These are phyloP conservation scores for Aspergillus eucalypticola DNA, from an alignment of 2,329 filamentous ascomycete species.

Conservation along the genomic window DNA sequence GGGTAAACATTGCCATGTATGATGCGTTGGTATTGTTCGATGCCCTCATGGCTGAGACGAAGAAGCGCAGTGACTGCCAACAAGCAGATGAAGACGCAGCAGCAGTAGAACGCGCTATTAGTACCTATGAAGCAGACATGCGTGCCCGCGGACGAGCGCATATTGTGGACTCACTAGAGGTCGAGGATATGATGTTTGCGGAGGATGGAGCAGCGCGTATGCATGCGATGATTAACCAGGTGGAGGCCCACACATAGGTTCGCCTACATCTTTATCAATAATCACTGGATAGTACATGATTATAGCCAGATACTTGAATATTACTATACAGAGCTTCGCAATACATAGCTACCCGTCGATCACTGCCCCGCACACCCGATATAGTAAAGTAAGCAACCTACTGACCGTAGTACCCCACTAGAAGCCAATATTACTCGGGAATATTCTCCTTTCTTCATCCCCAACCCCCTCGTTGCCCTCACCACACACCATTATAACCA, in stretches of 20 bases:
- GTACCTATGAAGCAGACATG: not conserved
- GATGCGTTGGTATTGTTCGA: conserved; percentile 27
- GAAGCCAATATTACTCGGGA: too few relatives aligned
- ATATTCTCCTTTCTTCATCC: not conserved
- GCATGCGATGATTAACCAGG: not conserved
- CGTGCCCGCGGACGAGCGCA: not conserved
- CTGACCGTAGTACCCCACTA: too few relatives aligned
- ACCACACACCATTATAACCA: not conserved
- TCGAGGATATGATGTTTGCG: not conserved
- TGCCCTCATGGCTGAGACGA: not conserved
- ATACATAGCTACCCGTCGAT: too few relatives aligned
- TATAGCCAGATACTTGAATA: too few relatives aligned
- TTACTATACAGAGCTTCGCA: not conserved
- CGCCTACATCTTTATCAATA: too few relatives aligned
- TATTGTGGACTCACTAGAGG: not conserved
- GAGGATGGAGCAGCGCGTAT: not conserved
- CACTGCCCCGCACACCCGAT: too few relatives aligned
- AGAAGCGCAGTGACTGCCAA: too few relatives aligned
- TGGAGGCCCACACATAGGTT: too few relatives aligned
- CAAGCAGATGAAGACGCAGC: not conserved
- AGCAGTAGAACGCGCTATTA: not conserved
- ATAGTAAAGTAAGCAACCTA: too few relatives aligned
- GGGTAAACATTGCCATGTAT: conserved; percentile 34
- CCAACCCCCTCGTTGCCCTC: not conserved
- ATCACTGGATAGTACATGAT: not conserved